Evolutionary conservation across 768 basidiomycete species (phyloP).

Genomic region (Trametopsis cervina): DNA sequence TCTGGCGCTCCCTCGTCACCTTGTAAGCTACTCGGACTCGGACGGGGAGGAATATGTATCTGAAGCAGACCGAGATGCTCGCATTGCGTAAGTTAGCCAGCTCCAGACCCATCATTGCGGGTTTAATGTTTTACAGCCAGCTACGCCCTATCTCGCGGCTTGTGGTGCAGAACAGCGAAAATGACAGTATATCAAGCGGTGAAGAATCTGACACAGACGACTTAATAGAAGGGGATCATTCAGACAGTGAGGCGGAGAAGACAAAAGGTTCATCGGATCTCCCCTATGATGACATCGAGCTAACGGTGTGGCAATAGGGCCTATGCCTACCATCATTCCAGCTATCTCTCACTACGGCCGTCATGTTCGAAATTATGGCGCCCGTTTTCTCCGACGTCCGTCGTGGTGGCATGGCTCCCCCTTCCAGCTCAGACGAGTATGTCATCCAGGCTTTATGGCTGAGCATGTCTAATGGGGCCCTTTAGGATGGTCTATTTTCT

Average conservation of each 20-base stretch:
- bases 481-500: neutral
- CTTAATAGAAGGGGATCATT: constrained; percentile 13
- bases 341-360: constrained; percentile 32
- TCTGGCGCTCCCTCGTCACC: constrained; percentile 9
- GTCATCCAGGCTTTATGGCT: constrained; percentile 4
- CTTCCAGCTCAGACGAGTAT: constrained; percentile 38
- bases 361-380: constrained; percentile 41
- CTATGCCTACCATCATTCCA: neutral
- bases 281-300: neutral
- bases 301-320: neutral
- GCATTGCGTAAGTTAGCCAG: constrained; percentile 48
- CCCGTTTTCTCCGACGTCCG: constrained; percentile 27
- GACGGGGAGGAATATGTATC: constrained; percentile 55
- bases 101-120: neutral
- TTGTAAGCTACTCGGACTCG: constrained; percentile 44
- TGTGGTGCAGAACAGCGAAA: constrained; percentile 31
- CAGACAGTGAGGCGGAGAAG: constrained; percentile 1
- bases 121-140: constrained; percentile 29
- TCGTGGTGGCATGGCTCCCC: constrained; percentile 41
- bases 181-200: constrained; percentile 51
- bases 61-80: constrained; percentile 64
- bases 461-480: neutral
- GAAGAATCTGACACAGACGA: constrained; percentile 79
- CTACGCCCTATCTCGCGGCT: constrained; percentile 42
- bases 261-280: neutral